phyloP scores from a whole-genome alignment of 805 yeast genomes.

The Yarrowia divulgata region DNA sequence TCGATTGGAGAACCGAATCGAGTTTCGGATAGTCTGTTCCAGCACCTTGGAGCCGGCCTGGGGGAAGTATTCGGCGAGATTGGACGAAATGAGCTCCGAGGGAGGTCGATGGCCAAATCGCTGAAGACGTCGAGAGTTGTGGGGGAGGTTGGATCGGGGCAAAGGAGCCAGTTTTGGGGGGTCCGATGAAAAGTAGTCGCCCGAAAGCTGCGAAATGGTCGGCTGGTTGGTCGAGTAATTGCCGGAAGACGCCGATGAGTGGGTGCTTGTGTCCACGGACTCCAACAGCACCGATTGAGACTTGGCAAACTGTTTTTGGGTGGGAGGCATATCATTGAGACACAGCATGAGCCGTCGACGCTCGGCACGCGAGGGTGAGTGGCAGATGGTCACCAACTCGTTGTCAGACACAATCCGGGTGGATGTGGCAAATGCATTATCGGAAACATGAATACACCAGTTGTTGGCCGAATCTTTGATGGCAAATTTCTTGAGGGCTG shows the following conservation, averaged over 20 bases:
- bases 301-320: constrained; percentile 47
- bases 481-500: constrained; percentile 63
- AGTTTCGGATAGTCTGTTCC: constrained; percentile 80
- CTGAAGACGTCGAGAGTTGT: constrained; percentile 22
- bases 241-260: constrained; percentile 2
- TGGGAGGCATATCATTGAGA: constrained; percentile 67
- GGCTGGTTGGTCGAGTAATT: constrained; percentile 32
- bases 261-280: constrained; percentile 11
- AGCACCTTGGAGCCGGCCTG: constrained; percentile 73
- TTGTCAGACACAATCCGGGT: constrained; percentile 69
- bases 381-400: constrained; percentile 82
- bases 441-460: constrained; percentile 60
- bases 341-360: constrained; percentile 75
- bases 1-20: constrained; percentile 79
- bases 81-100: constrained; percentile 86
- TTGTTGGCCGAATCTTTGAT: constrained; percentile 47
- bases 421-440: constrained; percentile 59
- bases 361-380: constrained; percentile 72
- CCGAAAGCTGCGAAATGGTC: constrained; percentile 27
- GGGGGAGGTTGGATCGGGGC: constrained; percentile 22
- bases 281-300: constrained; percentile 45
- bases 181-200: constrained; percentile 28
- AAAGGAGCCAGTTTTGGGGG: constrained; percentile 22
- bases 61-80: constrained; percentile 91
- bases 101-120: constrained; percentile 85